phyloP scores from a whole-genome alignment of 139 green algal genomes.

The Tetradesmus lagerheimii region DNA sequence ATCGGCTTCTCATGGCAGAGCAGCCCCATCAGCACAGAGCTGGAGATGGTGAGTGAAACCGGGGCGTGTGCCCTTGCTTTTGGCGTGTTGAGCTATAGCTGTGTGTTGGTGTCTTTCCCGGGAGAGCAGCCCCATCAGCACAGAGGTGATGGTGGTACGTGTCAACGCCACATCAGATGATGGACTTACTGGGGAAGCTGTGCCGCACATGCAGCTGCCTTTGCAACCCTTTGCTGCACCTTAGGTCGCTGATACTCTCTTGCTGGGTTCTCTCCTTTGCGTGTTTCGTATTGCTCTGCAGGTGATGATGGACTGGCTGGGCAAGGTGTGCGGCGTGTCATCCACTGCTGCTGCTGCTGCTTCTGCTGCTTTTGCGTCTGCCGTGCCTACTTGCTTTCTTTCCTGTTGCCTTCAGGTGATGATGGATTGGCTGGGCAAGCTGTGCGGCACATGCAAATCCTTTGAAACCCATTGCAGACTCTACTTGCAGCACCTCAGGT shows the following conservation, averaged over 20 bases:
- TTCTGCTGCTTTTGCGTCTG: neutral
- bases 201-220: no score
- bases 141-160: conserved; percentile 90
- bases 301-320: conserved; percentile 40
- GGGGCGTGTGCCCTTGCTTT: no score
- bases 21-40: conserved; percentile 83
- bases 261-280: no score
- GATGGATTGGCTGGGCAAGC: conserved; percentile 88
- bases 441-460: no score
- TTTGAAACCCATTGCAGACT: no score
- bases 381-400: neutral
- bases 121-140: conserved; percentile 70
- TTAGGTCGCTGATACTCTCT: neutral
- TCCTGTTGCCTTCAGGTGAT: conserved; percentile 67
- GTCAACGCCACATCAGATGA: no score
- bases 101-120: conserved; percentile 23
- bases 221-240: neutral
- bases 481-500: neutral
- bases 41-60: conserved; percentile 78
- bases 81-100: neutral
- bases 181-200: no score
- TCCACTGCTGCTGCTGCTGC: no score
- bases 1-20: conserved; percentile 64
- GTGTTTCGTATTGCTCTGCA: no score
- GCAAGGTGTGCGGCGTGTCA: no score